phyloP scores from a whole-genome alignment of 179 eudicot genomes.

The Spinacia oleracea region DNA sequence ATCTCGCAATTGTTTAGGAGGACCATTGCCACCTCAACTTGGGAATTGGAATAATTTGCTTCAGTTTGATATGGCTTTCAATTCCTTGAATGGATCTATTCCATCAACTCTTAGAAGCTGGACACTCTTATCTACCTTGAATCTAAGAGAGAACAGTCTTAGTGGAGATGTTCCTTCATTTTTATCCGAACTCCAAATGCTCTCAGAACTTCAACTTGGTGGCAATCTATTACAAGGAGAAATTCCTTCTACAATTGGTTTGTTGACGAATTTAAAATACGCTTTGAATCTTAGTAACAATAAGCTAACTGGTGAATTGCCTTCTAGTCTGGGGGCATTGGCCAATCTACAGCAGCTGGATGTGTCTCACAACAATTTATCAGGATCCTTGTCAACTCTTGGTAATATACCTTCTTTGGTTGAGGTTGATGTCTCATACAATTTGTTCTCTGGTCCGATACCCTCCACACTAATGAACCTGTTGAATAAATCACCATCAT shows the following conservation, averaged over 20 bases:
- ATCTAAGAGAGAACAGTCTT: conserved; percentile 56
- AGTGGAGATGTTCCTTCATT: conserved; percentile 55
- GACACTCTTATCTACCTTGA: conserved; percentile 40
- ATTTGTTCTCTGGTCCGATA: conserved; percentile 55
- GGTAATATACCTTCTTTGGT: conserved; percentile 37
- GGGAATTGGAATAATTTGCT: conserved; percentile 44
- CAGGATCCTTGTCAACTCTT: conserved; percentile 47
- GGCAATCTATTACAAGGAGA: conserved; percentile 55
- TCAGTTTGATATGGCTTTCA: conserved; percentile 48
- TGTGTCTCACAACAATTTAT: conserved; percentile 55
- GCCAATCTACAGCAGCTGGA: conserved; percentile 49
- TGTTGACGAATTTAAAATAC: conserved; percentile 37
- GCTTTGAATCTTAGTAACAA: conserved; percentile 57
- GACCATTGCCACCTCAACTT: conserved; percentile 54
- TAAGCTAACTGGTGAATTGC: conserved; percentile 51
- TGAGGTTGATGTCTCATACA: conserved; percentile 52
- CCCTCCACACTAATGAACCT: conserved; percentile 41
- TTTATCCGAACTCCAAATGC: conserved; percentile 40
- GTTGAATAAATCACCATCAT: conserved; percentile 41
- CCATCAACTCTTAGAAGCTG: conserved; percentile 52
- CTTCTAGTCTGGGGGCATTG: conserved; percentile 41
- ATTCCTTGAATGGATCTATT: conserved; percentile 54
- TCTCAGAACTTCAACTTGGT: conserved; percentile 58
- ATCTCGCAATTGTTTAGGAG: conserved; percentile 54
- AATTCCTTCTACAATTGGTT: conserved; percentile 52